Conservation (phyloP, 306 rosid species). For the Lupinus albus region DNA sequence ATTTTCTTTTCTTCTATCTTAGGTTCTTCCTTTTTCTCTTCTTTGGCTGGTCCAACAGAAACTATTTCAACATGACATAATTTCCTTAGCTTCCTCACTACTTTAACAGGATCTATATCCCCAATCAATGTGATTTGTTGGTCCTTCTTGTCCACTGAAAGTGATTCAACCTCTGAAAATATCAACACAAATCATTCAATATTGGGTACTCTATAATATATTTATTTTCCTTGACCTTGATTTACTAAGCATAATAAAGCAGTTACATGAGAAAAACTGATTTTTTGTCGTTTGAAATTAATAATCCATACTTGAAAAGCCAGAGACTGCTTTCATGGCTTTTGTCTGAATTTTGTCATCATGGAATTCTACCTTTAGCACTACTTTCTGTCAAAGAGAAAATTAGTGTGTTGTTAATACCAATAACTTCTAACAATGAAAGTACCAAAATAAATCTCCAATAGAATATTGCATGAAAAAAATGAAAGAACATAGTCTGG, state of each 20-base stretch:
- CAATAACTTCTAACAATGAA: slow-evolving; percentile 7
- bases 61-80: slow-evolving; percentile 52
- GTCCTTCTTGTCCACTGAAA: slow-evolving; percentile 69
- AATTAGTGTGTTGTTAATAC: slow-evolving; percentile 4
- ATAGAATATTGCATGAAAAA: background rate
- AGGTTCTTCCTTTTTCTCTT: slow-evolving; percentile 59
- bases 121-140: slow-evolving; percentile 68
- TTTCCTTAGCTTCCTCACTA: slow-evolving; percentile 68
- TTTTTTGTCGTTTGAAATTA: background rate
- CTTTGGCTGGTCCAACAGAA: slow-evolving; percentile 77
- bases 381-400: slow-evolving; percentile 59
- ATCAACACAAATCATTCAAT: slow-evolving; percentile 4
- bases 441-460: background rate
- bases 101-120: slow-evolving; percentile 56
- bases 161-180: slow-evolving; percentile 69
- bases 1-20: slow-evolving; percentile 48
- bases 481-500: background rate
- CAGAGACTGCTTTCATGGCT: slow-evolving; percentile 73
- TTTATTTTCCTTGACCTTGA: too few relatives aligned
- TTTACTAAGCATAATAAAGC: too few relatives aligned
- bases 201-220: background rate
- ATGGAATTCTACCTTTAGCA: slow-evolving; percentile 53
- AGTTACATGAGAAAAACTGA: background rate
- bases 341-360: slow-evolving; percentile 58
- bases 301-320: slow-evolving; percentile 50